Conservation (phyloP, 371 early-diverging fungal genomes). For the Saksenaea vasiformis region DNA sequence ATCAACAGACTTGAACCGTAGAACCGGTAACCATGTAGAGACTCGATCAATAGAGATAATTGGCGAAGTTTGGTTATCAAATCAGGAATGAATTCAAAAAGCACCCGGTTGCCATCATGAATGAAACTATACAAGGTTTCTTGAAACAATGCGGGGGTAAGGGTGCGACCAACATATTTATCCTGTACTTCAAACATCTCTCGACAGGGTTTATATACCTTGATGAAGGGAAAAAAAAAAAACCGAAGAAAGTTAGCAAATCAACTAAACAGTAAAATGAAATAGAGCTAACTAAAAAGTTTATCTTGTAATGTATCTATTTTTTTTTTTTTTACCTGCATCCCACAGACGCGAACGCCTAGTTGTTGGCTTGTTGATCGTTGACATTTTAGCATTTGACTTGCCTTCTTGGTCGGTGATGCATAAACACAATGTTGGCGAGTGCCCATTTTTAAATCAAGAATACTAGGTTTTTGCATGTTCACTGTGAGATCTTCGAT, state of each 20-base stretch:
- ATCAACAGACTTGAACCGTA: slow-evolving; percentile 83
- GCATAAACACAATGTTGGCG: slow-evolving; percentile 92
- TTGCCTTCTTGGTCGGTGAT: slow-evolving; percentile 71
- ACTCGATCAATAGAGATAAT: slow-evolving; percentile 68
- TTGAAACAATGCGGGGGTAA: slow-evolving; percentile 74
- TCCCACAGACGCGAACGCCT: slow-evolving; percentile 95
- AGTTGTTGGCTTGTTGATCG: slow-evolving; percentile 83
- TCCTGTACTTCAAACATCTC: slow-evolving; percentile 73
- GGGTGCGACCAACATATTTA: slow-evolving; percentile 92
- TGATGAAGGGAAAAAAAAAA: neutral
- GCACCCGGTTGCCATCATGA: slow-evolving; percentile 69
- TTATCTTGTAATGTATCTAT: too few species aligned
- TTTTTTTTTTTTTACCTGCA: slow-evolving; percentile 71
- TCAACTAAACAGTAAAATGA: neutral
- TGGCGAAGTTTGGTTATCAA: slow-evolving; percentile 70
- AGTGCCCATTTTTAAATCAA: slow-evolving; percentile 97
- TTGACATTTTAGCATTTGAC: slow-evolving; percentile 87
- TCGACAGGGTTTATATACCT: slow-evolving; percentile 76
- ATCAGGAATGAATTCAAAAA: slow-evolving; percentile 73
- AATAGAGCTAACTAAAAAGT: neutral
- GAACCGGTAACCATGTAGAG: slow-evolving; percentile 83
- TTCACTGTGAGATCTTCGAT: slow-evolving; percentile 90
- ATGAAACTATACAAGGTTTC: slow-evolving; percentile 75
- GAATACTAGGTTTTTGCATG: slow-evolving; percentile 81
- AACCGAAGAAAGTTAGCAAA: neutral